A percentile compares a stretch with the other conserved stretches of the same genome.
Conservation (phyloP, 306 rosid genomes). For the Casuarina equisetifolia region DNA sequence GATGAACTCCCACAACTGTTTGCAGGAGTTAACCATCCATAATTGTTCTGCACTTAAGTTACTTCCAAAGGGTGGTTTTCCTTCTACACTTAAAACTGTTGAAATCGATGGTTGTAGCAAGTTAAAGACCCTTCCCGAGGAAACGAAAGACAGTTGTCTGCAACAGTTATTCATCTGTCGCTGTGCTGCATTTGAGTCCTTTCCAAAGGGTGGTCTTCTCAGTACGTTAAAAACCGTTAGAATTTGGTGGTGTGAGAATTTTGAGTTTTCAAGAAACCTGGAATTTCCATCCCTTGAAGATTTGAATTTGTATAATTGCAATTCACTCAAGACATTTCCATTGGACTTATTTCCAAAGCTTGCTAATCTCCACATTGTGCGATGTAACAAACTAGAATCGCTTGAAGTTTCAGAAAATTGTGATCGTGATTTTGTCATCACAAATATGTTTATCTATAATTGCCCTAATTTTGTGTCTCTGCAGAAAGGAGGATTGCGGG, state of each 20-base stretch:
- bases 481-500: neutral
- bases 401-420: no score
- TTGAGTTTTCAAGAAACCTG: neutral
- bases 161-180: no score
- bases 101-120: no score
- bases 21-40: no score
- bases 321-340: neutral
- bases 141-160: no score
- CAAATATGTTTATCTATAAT: neutral
- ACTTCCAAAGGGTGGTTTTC: no score
- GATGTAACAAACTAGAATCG: neutral
- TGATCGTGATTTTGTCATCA: neutral
- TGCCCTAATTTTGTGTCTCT: slow-evolving; percentile 20
- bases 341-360: neutral
- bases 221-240: neutral
- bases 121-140: no score
- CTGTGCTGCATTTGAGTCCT: neutral
- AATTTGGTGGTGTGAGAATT: neutral
- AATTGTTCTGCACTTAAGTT: no score
- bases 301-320: accelerated
- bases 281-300: neutral
- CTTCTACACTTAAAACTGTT: no score
- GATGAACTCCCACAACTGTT: no score
- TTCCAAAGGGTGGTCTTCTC: neutral
- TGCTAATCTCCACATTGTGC: neutral